These are phyloP conservation scores for Septoria petroselini DNA, from an alignment of 2,329 filamentous ascomycete species.

Conservation along the genomic window DNA sequence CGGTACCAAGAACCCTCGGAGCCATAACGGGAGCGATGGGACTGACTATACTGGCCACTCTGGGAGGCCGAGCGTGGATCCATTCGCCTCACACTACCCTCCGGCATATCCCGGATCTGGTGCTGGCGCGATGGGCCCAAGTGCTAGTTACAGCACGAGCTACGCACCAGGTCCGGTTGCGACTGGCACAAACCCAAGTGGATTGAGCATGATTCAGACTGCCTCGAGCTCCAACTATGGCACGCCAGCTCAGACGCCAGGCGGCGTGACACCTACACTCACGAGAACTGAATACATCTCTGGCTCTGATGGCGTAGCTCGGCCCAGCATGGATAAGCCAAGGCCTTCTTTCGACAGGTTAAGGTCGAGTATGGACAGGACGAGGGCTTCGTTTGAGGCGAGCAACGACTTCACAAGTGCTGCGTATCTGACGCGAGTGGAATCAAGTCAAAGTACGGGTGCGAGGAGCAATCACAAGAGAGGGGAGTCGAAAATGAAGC, in stretches of 20 bases:
- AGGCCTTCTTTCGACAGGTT: slow-evolving; percentile 85
- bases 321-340: slow-evolving; percentile 38
- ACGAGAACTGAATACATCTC: slow-evolving; percentile 23
- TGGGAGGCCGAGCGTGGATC: slow-evolving; percentile 39
- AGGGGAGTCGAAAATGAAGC: slow-evolving; percentile 12
- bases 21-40: slow-evolving; percentile 89
- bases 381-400: slow-evolving; percentile 78
- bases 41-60: slow-evolving; percentile 73
- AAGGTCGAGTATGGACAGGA: slow-evolving; percentile 80
- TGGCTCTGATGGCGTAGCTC: slow-evolving; percentile 7
- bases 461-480: neutral
- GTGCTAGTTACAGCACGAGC: slow-evolving; percentile 4
- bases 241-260: slow-evolving; percentile 16
- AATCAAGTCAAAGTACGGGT: slow-evolving; percentile 44
- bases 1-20: slow-evolving; percentile 73
- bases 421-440: slow-evolving; percentile 76
- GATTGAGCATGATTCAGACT: slow-evolving; percentile 11
- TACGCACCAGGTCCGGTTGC: slow-evolving; percentile 1
- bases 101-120: slow-evolving; percentile 25
- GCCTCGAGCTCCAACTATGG: slow-evolving; percentile 10
- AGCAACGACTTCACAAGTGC: slow-evolving; percentile 90
- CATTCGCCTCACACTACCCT: slow-evolving; percentile 39
- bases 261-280: slow-evolving; percentile 27
- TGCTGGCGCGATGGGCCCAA: slow-evolving; percentile 10
- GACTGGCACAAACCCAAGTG: slow-evolving; percentile 1